Conservation (phyloP, 2,329 filamentous ascomycete species). For the Alternaria alternata region DNA sequence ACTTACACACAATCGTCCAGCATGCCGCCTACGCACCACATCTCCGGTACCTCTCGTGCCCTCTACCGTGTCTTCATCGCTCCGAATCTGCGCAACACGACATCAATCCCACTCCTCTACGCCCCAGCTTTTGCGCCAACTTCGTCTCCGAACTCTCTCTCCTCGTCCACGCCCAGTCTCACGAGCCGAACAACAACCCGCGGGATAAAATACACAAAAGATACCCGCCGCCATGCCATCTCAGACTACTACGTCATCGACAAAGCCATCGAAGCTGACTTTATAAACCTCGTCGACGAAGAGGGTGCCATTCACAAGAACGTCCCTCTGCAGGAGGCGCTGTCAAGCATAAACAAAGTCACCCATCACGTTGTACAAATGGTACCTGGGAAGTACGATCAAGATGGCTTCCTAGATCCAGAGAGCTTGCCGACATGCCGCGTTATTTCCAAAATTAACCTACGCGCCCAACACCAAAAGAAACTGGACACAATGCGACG, state of each 20-base stretch:
- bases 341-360: slow-evolving; percentile 59
- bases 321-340: slow-evolving; percentile 45
- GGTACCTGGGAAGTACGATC: slow-evolving; percentile 34
- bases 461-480: slow-evolving; percentile 57
- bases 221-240: slow-evolving; percentile 48
- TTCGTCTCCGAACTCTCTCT: slow-evolving; percentile 11
- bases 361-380: slow-evolving; percentile 63
- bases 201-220: slow-evolving; percentile 32
- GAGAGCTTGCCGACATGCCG: slow-evolving; percentile 69
- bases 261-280: slow-evolving; percentile 57
- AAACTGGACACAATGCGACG: slow-evolving; percentile 55
- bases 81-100: slow-evolving; percentile 39
- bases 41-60: slow-evolving; percentile 50
- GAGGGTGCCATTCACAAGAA: slow-evolving; percentile 48
- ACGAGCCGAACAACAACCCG: slow-evolving; percentile 25
- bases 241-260: slow-evolving; percentile 56
- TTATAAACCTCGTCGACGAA: slow-evolving; percentile 56
- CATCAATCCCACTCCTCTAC: slow-evolving; percentile 28
- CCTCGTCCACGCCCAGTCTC: slow-evolving; percentile 14
- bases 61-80: slow-evolving; percentile 57
- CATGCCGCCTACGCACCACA: slow-evolving; percentile 40
- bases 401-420: slow-evolving; percentile 52
- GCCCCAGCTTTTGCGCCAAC: slow-evolving; percentile 28
- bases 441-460: slow-evolving; percentile 67
- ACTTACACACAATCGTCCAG: not conserved